Evolutionary conservation across 129 eudicot species (phyloP).

Genomic region (Flaveria bidentis): DNA sequence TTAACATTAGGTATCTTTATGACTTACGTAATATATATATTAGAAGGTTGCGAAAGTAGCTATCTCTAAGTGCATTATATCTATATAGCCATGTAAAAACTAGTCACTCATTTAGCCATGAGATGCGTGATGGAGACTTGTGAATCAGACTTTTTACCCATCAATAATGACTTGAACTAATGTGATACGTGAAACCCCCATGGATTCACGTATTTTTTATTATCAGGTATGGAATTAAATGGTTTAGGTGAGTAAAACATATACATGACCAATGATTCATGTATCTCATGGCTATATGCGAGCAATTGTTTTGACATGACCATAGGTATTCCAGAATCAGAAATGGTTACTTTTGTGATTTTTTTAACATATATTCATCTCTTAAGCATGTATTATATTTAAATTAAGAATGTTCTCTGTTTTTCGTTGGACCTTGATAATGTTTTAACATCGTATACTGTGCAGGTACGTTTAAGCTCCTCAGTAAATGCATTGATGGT

Average conservation of each 20-base stretch:
- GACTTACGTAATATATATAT: background rate
- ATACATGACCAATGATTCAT: background rate
- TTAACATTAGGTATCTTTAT: conserved; percentile 68
- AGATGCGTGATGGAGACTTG: background rate
- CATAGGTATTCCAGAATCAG: background rate
- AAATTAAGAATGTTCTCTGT: background rate
- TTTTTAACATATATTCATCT: no score
- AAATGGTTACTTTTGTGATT: background rate
- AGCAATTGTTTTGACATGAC: background rate
- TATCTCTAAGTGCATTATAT: background rate
- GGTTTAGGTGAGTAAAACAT: conserved; percentile 9
- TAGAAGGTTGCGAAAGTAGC: background rate
- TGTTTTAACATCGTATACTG: conserved; percentile 10
- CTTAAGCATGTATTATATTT: background rate
- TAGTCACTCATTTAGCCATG: background rate
- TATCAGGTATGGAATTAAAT: background rate
- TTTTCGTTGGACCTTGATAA: background rate
- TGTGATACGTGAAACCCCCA: background rate
- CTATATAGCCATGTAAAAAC: background rate
- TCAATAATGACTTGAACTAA: conserved; percentile 5
- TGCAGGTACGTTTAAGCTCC: conserved; percentile 89
- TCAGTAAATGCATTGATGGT: conserved; percentile 80
- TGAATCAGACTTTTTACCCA: background rate
- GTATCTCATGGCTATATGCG: background rate
- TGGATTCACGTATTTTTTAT: background rate